These are phyloP conservation scores for Acanthamoeba healyi DNA, from an alignment of 208 protist species.

Conservation along the genomic window DNA sequence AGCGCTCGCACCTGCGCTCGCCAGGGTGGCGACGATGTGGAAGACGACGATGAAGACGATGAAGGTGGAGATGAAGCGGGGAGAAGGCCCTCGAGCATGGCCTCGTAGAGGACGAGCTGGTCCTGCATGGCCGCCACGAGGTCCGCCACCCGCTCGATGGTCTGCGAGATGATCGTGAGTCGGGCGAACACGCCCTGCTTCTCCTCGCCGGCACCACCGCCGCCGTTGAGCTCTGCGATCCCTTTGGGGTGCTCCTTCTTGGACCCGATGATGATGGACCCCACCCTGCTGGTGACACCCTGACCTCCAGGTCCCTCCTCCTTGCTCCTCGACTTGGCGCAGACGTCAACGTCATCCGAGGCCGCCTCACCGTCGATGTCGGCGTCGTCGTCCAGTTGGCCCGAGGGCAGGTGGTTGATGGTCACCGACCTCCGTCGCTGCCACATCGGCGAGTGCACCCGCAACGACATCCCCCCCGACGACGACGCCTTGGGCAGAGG, in stretches of 20 bases:
- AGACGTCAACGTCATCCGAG: neutral
- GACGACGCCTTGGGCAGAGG: neutral
- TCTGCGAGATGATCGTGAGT: neutral
- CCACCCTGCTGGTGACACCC: neutral
- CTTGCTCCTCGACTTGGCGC: neutral
- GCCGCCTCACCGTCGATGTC: neutral
- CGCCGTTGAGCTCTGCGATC: neutral
- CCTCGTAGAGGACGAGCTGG: neutral
- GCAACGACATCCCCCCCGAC: neutral
- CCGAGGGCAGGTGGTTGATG: neutral
- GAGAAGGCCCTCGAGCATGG: neutral
- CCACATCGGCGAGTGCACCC: neutral
- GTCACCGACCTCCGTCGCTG: neutral
- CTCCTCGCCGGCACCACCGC: too few species aligned
- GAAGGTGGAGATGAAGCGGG: neutral
- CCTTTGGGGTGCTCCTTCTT: neutral
- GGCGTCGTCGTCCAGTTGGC: neutral
- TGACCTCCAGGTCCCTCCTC: neutral
- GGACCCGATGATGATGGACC: constrained; percentile 28
- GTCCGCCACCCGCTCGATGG: constrained; percentile 25
- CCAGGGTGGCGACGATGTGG: neutral
- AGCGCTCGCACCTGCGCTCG: neutral
- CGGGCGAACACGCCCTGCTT: constrained; percentile 10
- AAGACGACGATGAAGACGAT: neutral
- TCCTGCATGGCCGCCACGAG: neutral